Evolutionary conservation across 108 stramenopile genomes (phyloP).

Genomic region (Skeletonema tropicum): DNA sequence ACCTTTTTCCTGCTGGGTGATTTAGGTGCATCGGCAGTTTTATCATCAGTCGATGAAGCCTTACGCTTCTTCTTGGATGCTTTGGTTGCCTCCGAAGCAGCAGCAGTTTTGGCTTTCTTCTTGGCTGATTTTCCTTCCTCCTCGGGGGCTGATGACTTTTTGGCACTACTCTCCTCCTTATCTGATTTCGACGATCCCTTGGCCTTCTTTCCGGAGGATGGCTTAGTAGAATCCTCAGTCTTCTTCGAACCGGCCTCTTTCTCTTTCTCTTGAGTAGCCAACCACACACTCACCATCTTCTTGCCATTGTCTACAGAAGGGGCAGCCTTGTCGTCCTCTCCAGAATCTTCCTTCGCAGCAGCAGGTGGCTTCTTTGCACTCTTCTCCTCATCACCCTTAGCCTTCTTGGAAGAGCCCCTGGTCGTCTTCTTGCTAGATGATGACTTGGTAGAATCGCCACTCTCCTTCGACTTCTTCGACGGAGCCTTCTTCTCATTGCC

Average conservation of each 20-base stretch:
- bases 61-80: not conserved
- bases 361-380: not conserved
- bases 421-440: not conserved
- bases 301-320: not conserved
- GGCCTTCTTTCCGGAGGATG: not conserved
- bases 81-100: not conserved
- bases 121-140: not conserved
- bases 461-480: not conserved
- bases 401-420: not conserved
- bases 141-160: not conserved
- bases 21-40: not conserved
- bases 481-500: not conserved
- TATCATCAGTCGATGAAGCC: not conserved
- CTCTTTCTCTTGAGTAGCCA: not conserved
- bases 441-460: not conserved
- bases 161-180: conserved; percentile 1
- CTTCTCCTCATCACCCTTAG: not conserved
- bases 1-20: not conserved
- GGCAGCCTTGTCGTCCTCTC: not conserved
- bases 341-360: not conserved
- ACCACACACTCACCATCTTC: not conserved
- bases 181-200: not conserved
- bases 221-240: not conserved
- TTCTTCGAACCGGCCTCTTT: not conserved
- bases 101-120: not conserved